A percentile compares a stretch with the other conserved stretches of the same genome.
Conservation (phyloP, 306 rosid genomes). For the Pterocarpus santalinus region DNA sequence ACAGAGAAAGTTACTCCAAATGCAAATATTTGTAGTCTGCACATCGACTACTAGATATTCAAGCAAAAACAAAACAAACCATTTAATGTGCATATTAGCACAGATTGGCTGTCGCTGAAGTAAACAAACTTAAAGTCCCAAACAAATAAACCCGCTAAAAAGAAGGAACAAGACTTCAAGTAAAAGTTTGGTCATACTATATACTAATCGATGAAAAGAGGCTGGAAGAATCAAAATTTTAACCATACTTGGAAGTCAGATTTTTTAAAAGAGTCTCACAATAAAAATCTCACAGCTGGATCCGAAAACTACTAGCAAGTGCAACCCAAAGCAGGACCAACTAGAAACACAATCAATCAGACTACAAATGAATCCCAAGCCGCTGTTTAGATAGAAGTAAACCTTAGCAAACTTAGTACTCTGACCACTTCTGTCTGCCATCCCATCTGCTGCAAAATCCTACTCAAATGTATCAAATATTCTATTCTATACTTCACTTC, state of each 20-base stretch:
- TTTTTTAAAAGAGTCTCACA: neutral
- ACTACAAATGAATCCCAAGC: neutral
- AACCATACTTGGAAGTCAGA: conserved; percentile 3
- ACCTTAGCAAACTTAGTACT: neutral
- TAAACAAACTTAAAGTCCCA: too few relatives aligned
- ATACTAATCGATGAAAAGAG: too few relatives aligned
- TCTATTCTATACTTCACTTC: neutral
- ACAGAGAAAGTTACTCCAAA: neutral
- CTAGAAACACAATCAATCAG: neutral
- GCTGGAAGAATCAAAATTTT: neutral
- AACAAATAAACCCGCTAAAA: too few relatives aligned
- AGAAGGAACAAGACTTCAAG: too few relatives aligned
- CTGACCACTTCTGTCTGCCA: neutral
- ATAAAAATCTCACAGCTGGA: neutral
- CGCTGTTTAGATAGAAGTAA: neutral
- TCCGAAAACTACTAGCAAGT: conserved; percentile 10
- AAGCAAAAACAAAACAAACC: too few relatives aligned
- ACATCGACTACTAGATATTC: neutral
- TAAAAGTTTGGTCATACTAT: too few relatives aligned
- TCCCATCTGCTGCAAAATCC: neutral
- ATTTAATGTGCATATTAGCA: too few relatives aligned
- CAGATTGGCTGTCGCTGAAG: too few relatives aligned
- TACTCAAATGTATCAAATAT: neutral
- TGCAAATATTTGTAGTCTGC: neutral
- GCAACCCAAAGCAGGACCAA: conserved; percentile 1